phyloP scores from a whole-genome alignment of 441 rosid species.

The Lepidium campestre region DNA sequence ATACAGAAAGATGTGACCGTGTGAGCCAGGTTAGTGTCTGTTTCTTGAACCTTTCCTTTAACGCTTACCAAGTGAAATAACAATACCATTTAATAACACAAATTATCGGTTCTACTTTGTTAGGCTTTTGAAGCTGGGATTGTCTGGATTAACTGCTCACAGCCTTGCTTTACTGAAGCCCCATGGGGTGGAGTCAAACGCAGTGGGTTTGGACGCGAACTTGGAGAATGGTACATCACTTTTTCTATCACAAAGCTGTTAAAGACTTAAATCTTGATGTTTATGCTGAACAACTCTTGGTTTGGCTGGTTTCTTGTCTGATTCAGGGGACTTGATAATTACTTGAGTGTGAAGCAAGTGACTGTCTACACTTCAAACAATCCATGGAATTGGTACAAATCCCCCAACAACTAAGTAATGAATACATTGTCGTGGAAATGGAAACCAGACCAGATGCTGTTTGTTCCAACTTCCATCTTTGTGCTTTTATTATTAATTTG shows the following conservation, averaged over 20 bases:
- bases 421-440: not conserved
- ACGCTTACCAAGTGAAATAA: not conserved
- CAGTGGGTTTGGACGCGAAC: slow-evolving; percentile 91
- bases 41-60: not conserved
- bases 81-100: not conserved
- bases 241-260: not conserved
- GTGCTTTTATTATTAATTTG: not conserved
- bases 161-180: slow-evolving; percentile 92
- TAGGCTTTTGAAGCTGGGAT: slow-evolving; percentile 83
- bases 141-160: slow-evolving; percentile 95
- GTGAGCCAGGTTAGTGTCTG: slow-evolving; percentile 62
- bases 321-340: slow-evolving; percentile 87
- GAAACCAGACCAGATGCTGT: not conserved
- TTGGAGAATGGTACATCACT: slow-evolving; percentile 77
- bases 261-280: not conserved
- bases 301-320: slow-evolving; percentile 14
- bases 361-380: slow-evolving; percentile 67
- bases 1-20: slow-evolving; percentile 84
- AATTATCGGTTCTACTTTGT: not conserved
- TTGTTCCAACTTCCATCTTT: not conserved
- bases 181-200: slow-evolving; percentile 98
- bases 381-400: slow-evolving; percentile 86
- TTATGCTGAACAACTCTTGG: slow-evolving; percentile 11
- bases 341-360: slow-evolving; percentile 86
- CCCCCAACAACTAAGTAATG: slow-evolving; percentile 46